A percentile compares a stretch with the other conserved stretches of the same genome.
phyloP scores from a whole-genome alignment of 306 rosid species.

The Quercus robur region DNA sequence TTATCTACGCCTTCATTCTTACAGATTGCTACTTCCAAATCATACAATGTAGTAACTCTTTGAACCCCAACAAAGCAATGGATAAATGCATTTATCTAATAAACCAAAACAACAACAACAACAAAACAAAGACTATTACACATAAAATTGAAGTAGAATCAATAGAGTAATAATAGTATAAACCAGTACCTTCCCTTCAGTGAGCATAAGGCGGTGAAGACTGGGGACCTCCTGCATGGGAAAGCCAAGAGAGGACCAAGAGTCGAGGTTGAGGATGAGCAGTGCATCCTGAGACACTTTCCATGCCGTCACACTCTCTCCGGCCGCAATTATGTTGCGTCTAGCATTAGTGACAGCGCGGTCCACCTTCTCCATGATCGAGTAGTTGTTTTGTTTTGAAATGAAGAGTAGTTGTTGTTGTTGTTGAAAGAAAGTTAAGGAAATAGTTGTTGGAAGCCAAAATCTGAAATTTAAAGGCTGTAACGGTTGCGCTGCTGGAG shows the following conservation, averaged over 20 bases:
- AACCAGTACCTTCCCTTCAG: slow-evolving; percentile 68
- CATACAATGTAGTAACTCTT: no score
- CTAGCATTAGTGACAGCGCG: slow-evolving; percentile 46
- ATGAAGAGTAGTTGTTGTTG: background rate
- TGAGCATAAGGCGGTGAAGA: slow-evolving; percentile 47
- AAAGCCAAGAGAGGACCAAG: slow-evolving; percentile 57
- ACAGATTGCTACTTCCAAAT: no score
- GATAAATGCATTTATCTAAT: no score
- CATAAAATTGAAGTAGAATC: background rate
- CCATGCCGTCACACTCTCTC: slow-evolving; percentile 66
- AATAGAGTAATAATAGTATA: no score
- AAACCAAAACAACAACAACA: background rate
- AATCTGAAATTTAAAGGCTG: background rate
- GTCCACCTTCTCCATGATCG: slow-evolving; percentile 28
- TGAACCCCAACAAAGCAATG: no score
- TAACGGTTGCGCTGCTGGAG: background rate
- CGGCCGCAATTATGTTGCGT: slow-evolving; percentile 37
- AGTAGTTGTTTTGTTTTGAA: background rate
- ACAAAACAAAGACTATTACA: background rate
- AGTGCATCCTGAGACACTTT: slow-evolving; percentile 62
- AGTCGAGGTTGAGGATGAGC: slow-evolving; percentile 50
- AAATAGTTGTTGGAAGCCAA: background rate
- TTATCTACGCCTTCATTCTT: no score
- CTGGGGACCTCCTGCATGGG: slow-evolving; percentile 76
- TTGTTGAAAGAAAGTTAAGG: background rate